These are phyloP conservation scores for Ramalina peruviana DNA, from an alignment of 495 filamentous ascomycete species.

Conservation along the genomic window DNA sequence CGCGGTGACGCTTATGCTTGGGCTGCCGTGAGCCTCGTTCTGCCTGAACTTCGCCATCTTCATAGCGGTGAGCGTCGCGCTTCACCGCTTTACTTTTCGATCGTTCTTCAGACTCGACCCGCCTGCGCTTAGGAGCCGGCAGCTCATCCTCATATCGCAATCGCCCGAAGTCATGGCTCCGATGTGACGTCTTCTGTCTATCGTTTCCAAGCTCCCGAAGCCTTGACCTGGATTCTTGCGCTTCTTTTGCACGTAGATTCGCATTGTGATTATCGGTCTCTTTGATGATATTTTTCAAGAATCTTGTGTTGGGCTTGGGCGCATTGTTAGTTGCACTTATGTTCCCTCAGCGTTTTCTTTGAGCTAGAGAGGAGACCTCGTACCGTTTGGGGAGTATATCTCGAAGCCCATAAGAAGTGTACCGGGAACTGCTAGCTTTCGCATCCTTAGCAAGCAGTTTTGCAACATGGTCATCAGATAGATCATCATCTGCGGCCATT, in stretches of 20 bases:
- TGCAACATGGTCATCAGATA: slow-evolving; percentile 56
- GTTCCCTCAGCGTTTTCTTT: slow-evolving; percentile 7
- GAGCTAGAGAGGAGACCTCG: background rate
- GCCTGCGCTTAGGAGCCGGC: slow-evolving; percentile 17
- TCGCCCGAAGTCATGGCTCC: slow-evolving; percentile 1
- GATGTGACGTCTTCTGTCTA: slow-evolving; percentile 10
- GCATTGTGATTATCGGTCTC: slow-evolving; percentile 85
- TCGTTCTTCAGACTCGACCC: slow-evolving; percentile 10
- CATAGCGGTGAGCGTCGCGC: background rate
- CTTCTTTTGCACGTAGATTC: slow-evolving; percentile 70
- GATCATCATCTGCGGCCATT: slow-evolving; percentile 17
- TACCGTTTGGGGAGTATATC: slow-evolving; percentile 61
- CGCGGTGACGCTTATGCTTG: background rate
- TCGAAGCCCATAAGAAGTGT: slow-evolving; percentile 56
- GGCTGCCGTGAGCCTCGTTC: slow-evolving; percentile 4
- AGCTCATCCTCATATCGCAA: background rate
- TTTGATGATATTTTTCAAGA: slow-evolving; percentile 75
- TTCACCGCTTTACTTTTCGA: slow-evolving; percentile 3
- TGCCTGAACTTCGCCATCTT: slow-evolving; percentile 11
- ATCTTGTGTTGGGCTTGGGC: slow-evolving; percentile 82
- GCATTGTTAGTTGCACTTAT: slow-evolving; percentile 43
- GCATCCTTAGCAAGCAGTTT: slow-evolving; percentile 62
- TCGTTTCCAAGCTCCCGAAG: slow-evolving; percentile 35
- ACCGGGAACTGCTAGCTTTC: slow-evolving; percentile 50
- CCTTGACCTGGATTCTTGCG: slow-evolving; percentile 44